Conservation (phyloP, 192 early-diverging fungal species). For the Tieghemiomyces parasiticus region DNA sequence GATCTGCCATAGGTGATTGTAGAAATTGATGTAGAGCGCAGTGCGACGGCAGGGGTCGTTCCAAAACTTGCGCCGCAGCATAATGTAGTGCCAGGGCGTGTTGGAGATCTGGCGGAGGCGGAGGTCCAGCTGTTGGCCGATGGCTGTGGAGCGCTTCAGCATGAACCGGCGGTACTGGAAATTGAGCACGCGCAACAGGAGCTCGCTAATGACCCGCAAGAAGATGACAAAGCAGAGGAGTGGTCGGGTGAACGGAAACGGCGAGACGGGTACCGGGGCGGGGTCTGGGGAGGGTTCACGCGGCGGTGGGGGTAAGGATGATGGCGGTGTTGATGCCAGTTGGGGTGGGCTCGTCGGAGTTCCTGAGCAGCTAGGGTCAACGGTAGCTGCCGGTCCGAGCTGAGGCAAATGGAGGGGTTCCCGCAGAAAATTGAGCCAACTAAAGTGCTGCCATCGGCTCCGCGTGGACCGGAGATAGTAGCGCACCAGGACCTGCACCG, state of each 20-base stretch:
- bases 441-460: background rate
- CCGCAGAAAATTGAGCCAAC: background rate
- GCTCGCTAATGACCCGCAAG: conserved; percentile 32
- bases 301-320: no score
- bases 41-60: conserved; percentile 17
- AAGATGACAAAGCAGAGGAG: conserved; percentile 21
- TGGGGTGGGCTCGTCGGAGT: no score
- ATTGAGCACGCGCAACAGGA: conserved; percentile 42
- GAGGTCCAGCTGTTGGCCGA: conserved; percentile 76
- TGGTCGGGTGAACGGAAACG: background rate
- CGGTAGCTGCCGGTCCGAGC: background rate
- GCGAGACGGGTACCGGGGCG: background rate
- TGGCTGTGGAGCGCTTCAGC: conserved; percentile 52
- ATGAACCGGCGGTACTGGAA: conserved; percentile 35
- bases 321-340: no score
- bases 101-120: conserved; percentile 71
- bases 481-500: background rate
- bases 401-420: background rate
- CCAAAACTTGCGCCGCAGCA: conserved; percentile 38
- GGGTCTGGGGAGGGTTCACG: background rate
- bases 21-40: conserved; percentile 51
- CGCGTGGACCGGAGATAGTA: background rate
- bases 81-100: conserved; percentile 75
- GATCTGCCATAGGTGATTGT: conserved; percentile 93
- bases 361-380: no score